Percentiles rank a stretch among this genome's conserved stretches.
Evolutionary conservation across 352 stramenopile species (phyloP).

Genomic region (Peronospora belbahrii): DNA sequence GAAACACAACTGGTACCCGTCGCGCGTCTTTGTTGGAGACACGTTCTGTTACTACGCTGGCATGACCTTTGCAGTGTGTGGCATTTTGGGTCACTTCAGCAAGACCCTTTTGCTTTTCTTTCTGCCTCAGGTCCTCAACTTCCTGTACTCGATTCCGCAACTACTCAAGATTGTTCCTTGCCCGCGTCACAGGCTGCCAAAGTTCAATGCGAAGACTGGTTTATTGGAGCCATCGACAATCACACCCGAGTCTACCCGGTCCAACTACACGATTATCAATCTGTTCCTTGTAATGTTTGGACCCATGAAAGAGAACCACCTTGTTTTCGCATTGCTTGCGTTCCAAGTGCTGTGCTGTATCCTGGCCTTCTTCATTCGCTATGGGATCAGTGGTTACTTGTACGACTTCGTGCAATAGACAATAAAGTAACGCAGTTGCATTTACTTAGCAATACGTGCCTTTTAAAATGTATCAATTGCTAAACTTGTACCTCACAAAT

Average conservation of each 20-base stretch:
- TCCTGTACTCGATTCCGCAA: slow-evolving; percentile 96
- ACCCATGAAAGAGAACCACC: slow-evolving; percentile 68
- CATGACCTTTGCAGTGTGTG: slow-evolving; percentile 97
- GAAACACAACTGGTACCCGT: slow-evolving; percentile 96
- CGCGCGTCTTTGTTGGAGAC: slow-evolving; percentile 97
- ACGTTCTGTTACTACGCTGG: slow-evolving; percentile 99
- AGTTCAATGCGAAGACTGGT: slow-evolving; percentile 89
- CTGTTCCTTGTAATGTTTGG: slow-evolving; percentile 80
- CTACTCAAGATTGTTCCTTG: slow-evolving; percentile 97
- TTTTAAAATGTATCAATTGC: background rate
- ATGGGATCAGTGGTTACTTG: slow-evolving; percentile 80
- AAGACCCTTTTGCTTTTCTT: slow-evolving; percentile 99
- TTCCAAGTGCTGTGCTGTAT: slow-evolving; percentile 71
- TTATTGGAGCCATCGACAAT: slow-evolving; percentile 91
- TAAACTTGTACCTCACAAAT: too few relatives aligned
- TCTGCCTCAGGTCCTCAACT: slow-evolving; percentile 97
- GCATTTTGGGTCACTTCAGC: slow-evolving; percentile 95
- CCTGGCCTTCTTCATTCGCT: slow-evolving; percentile 80
- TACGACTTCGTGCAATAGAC: slow-evolving; percentile 83
- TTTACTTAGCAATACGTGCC: slow-evolving; percentile 11
- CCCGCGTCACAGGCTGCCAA: slow-evolving; percentile 95
- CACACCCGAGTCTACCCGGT: slow-evolving; percentile 66
- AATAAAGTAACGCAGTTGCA: slow-evolving; percentile 31
- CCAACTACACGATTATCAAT: slow-evolving; percentile 88
- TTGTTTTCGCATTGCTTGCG: slow-evolving; percentile 57